A percentile compares a stretch with the other conserved stretches of the same genome.
Conservation (phyloP, 2,329 filamentous ascomycete species). For the Endocalyx cinctus region DNA sequence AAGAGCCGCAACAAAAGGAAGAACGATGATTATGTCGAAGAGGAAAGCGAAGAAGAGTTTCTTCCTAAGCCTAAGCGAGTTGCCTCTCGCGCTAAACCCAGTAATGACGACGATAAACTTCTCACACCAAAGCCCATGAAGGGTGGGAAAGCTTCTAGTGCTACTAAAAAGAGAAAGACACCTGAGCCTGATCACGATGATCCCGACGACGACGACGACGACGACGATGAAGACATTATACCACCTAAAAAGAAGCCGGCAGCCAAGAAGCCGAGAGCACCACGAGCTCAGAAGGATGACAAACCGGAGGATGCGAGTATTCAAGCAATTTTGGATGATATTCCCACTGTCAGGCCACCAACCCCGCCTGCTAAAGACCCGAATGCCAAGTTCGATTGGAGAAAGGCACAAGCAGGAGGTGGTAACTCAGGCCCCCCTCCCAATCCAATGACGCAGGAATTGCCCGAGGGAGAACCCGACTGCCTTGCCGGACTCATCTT, state of each 20-base stretch:
- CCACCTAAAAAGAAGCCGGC: constrained; percentile 48
- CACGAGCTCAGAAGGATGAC: constrained; percentile 60
- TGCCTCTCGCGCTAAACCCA: constrained; percentile 39
- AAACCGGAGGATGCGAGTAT: constrained; percentile 65
- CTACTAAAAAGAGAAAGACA: constrained; percentile 54
- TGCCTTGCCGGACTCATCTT: constrained; percentile 87
- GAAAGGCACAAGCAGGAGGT: constrained; percentile 52
- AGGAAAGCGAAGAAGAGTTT: constrained; percentile 67
- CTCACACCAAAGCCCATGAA: constrained; percentile 26
- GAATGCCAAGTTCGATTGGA: constrained; percentile 76
- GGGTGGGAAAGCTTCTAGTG: constrained; percentile 23
- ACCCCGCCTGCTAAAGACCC: constrained; percentile 72
- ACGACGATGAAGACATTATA: constrained; percentile 48
- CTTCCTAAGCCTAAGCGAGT: constrained; percentile 56
- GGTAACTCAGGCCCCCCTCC: constrained; percentile 61
- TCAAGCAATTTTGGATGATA: constrained; percentile 81
- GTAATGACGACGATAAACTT: constrained; percentile 25
- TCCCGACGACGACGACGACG: constrained; percentile 56
- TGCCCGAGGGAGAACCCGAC: constrained; percentile 81
- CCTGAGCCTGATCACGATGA: constrained; percentile 48
- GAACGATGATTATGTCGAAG: constrained; percentile 71
- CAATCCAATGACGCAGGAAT: constrained; percentile 59
- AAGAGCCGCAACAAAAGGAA: constrained; percentile 62
- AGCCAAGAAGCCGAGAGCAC: constrained; percentile 53
- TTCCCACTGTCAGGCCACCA: constrained; percentile 77